Base-by-base conservation (phyloP, 306 rosid genomes). In the Lathyrus sativus region DNA sequence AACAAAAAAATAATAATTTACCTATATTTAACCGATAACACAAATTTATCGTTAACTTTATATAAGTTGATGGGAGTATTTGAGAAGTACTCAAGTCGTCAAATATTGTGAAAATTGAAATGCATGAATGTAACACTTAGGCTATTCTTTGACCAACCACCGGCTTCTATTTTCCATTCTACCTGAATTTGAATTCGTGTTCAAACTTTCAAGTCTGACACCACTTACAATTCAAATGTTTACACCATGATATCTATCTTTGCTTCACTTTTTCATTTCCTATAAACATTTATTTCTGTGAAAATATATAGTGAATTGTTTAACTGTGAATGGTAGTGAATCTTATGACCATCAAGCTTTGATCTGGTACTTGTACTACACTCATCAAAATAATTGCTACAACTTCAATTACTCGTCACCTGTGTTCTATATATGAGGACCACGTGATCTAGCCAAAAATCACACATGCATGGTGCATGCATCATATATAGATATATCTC, bases 381-480 rank as follows among this genome's bases (percentile, higher is more conserved):
- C 60, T 19, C 12, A 53, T 35, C 62, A 14, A 62, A 76, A 63
- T 44, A 70, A 70, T 55, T 71, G 39, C 63, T 42, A 6, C 19
- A 77, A 3, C 17, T 56, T 62, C 60, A 54, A 49, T 62, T 43
- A 59, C 44, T 50, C 51, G 17, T 50, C 45, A 3, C 0, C 28
- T 29, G 31, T 50, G 42, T 51, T 43, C 7, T 12, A 45, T 9
- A 42, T n/a, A 19, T n/a, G 19, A 61, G 55, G 50, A 15, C 65
- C 74, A 68, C 53, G 24, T 11, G 6, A 55, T 73, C 42, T 37
- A 48, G 26, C 43, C 12, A 49, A 59, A 42, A 58, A 7, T 41
- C 7, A 53, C 43, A 62, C 81, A 65, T 81, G 81, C 73, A 69
- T 65, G 68, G 63, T 81, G 83, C 73, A 69, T 68, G 68, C 57